Base-by-base conservation (phyloP, 2,329 filamentous ascomycete genomes). In the Ophiostoma pallidulum region DNA sequence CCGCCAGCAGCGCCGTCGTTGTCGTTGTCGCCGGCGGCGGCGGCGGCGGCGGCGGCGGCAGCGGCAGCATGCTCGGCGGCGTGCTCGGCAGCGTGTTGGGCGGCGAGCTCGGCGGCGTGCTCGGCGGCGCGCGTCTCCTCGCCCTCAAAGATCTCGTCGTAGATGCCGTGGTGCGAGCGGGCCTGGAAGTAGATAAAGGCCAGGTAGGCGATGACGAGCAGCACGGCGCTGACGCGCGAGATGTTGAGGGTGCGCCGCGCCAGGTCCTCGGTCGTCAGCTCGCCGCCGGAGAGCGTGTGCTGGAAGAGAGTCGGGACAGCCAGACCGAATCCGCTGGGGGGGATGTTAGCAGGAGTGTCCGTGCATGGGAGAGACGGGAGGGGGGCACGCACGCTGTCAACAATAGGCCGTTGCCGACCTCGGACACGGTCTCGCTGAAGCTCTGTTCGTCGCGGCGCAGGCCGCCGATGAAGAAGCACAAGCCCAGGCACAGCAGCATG, bases 391-490 rank as follows among this genome's bases (percentile, higher is more conserved):
- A 86, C 67, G 86, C 86, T 48, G 87, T 86, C 44, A 94, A 70
- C 19, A 94, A 69, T 41, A 94, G 63, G 1, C 85, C 86, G 41
- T 77, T 86, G 16, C 87, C 87, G 8, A 84, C 84, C 64, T 94
- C 88, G 54, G 81, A 85, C 48, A 94, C 75, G 4, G 81, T 80
- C 49, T 83, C 77, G 58, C 84, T 82, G 60, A 94, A 92, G 14
- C 69, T 71, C 55, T 88, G 77, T 54, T 84, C 77, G 6, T 84
- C 72, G 28, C 81, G 77, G 46, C 72, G 70, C 31, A 91, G 54
- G 8, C 88, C 87, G 35, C 86, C 86, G 19, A 80, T 75, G 52
- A 91, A 78, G 68, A 94, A 94, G 62, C 86, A 92, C 45, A 82
- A 59, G 0, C 88, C 88, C 22, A 94, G 66, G 56, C 87, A 94